Percentiles rank a stretch among this genome's conserved stretches.
Evolutionary conservation across 495 filamentous ascomycete species (phyloP).

Genomic region (Tuber umbilicatum): DNA sequence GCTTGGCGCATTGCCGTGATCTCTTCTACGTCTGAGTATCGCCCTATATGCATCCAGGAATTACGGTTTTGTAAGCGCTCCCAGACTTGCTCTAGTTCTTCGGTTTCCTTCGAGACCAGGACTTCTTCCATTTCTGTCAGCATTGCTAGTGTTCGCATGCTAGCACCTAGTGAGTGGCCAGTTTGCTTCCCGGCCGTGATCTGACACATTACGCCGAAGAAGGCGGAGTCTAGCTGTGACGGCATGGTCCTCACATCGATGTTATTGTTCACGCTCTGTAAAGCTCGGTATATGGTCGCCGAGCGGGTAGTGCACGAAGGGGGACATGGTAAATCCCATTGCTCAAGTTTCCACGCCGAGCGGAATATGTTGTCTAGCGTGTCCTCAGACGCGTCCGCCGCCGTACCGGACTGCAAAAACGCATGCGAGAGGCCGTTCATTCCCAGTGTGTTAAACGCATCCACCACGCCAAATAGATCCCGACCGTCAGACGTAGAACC

Average conservation of each 20-base stretch:
- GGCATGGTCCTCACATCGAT: conserved; percentile 50
- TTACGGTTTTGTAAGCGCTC: conserved; percentile 58
- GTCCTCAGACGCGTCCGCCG: conserved; percentile 50
- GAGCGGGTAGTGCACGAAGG: conserved; percentile 54
- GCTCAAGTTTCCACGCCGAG: conserved; percentile 77
- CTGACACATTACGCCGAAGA: conserved; percentile 57
- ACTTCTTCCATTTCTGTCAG: conserved; percentile 77
- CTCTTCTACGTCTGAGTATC: conserved; percentile 73
- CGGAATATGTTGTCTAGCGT: conserved; percentile 64
- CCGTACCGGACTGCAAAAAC: conserved; percentile 54
- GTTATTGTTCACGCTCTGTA: conserved; percentile 70
- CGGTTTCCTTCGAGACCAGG: conserved; percentile 52
- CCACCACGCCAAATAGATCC: conserved; percentile 50
- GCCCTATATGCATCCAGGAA: conserved; percentile 70
- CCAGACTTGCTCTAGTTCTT: conserved; percentile 59
- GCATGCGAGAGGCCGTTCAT: conserved; percentile 67
- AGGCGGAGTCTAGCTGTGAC: conserved; percentile 54
- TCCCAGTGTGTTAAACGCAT: conserved; percentile 59
- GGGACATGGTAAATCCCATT: conserved; percentile 85
- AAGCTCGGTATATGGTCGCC: conserved; percentile 66
- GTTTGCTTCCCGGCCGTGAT: conserved; percentile 54
- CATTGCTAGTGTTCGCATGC: conserved; percentile 65
- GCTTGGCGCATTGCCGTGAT: conserved; percentile 77
- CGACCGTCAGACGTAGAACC: conserved; percentile 28
- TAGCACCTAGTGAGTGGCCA: conserved; percentile 55